phyloP scores from a whole-genome alignment of 2,329 filamentous ascomycete genomes.

The Fusarium neocosmosporiellum region DNA sequence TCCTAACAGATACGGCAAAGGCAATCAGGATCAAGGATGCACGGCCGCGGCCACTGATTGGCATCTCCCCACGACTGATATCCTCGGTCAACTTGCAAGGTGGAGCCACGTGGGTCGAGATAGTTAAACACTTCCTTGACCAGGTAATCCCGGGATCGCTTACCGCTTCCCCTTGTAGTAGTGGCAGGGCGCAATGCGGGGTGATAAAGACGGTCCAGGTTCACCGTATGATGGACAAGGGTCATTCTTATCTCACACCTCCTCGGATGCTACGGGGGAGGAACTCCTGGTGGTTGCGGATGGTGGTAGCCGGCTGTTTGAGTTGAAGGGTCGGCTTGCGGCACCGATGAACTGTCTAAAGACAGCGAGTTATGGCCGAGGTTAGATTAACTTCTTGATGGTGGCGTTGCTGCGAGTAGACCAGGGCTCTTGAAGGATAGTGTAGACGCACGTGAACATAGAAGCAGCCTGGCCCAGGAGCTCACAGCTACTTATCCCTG shows the following conservation, averaged over 20 bases:
- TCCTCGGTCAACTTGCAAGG: background rate
- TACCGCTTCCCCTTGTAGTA: background rate
- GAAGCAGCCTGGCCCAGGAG: background rate
- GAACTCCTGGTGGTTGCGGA: background rate
- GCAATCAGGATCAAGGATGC: background rate
- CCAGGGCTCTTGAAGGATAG: background rate
- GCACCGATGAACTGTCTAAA: background rate
- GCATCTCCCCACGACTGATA: background rate
- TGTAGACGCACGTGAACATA: background rate
- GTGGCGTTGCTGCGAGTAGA: background rate
- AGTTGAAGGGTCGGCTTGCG: background rate
- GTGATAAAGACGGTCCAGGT: conserved; percentile 4
- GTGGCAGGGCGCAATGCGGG: conserved; percentile 22
- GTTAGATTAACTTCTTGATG: background rate
- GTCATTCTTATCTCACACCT: background rate
- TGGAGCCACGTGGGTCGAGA: conserved; percentile 3
- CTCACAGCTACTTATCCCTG: background rate
- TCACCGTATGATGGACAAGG: background rate
- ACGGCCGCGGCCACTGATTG: background rate
- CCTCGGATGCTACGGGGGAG: background rate
- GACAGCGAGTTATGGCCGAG: background rate
- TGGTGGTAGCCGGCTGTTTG: background rate
- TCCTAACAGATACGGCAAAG: background rate
- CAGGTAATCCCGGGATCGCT: background rate
- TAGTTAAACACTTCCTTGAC: background rate